Evolutionary conservation across 371 early-diverging fungal species (phyloP).

Genomic region (Funneliformis caledonium): DNA sequence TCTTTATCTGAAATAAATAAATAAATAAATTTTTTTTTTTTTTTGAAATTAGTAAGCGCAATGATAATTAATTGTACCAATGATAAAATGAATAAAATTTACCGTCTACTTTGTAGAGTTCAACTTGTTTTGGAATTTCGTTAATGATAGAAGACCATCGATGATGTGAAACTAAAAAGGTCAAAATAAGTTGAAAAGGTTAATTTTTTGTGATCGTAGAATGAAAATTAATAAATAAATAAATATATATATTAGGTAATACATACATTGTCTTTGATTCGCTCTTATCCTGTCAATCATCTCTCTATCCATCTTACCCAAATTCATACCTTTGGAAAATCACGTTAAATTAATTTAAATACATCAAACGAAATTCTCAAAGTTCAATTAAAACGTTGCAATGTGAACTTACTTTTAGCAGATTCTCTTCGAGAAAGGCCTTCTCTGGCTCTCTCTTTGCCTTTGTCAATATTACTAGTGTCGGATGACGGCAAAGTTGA

Average conservation of each 20-base stretch:
- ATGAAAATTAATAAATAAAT: background rate
- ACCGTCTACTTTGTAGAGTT: conserved; percentile 9
- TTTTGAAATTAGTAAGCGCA: background rate
- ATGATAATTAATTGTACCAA: background rate
- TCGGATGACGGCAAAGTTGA: background rate
- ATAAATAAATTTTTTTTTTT: background rate
- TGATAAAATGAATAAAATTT: background rate
- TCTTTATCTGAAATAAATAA: background rate
- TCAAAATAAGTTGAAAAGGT: background rate
- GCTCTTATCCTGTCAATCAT: conserved; percentile 23
- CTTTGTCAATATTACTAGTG: background rate
- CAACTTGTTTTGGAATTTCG: conserved; percentile 21
- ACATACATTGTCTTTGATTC: conserved; percentile 4
- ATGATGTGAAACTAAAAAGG: background rate
- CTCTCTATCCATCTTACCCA: background rate
- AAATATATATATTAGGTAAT: background rate
- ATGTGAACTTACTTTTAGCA: background rate
- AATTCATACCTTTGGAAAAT: background rate
- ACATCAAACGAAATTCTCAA: background rate
- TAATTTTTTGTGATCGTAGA: background rate
- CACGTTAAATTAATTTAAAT: background rate
- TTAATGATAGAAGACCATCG: conserved; percentile 28
- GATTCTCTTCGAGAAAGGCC: background rate
- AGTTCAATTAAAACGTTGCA: background rate
- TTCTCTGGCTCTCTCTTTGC: conserved; percentile 17